Percentiles rank a stretch among this genome's conserved stretches.
These are phyloP conservation scores for Barbarea vulgaris DNA, from an alignment of 345 rosid species.

Conservation along the genomic window DNA sequence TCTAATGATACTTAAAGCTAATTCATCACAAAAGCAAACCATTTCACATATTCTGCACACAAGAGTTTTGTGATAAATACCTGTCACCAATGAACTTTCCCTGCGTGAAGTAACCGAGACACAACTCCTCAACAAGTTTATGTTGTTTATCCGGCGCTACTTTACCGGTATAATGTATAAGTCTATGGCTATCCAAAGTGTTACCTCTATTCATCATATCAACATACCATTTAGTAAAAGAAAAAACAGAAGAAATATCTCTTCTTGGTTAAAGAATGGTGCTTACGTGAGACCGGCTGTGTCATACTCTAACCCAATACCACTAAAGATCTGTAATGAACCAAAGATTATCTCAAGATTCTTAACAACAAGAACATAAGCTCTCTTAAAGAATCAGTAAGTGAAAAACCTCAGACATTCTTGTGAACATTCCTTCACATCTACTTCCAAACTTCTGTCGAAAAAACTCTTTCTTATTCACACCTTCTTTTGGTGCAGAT, in stretches of 20 bases:
- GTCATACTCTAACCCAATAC: slow-evolving; percentile 75
- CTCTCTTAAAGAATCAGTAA: slow-evolving; percentile 14
- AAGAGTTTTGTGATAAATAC: slow-evolving; percentile 34
- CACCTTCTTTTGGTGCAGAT: slow-evolving; percentile 90
- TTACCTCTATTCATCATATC: slow-evolving; percentile 57
- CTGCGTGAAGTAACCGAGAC: slow-evolving; percentile 85
- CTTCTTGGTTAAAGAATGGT: neutral
- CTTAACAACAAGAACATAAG: slow-evolving; percentile 11
- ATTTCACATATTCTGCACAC: neutral
- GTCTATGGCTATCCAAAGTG: slow-evolving; percentile 88
- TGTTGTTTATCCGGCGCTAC: slow-evolving; percentile 72
- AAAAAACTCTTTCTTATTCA: slow-evolving; percentile 65
- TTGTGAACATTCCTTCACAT: slow-evolving; percentile 50
- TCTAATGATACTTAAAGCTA: neutral
- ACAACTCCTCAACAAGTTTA: slow-evolving; percentile 75
- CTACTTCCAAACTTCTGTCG: slow-evolving; percentile 65
- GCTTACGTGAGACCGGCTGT: slow-evolving; percentile 86
- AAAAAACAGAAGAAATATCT: neutral
- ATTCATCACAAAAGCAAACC: neutral
- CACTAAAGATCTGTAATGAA: slow-evolving; percentile 63
- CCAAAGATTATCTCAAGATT: slow-evolving; percentile 5
- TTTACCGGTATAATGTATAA: slow-evolving; percentile 68
- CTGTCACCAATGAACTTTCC: slow-evolving; percentile 83
- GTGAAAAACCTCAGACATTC: slow-evolving; percentile 64
- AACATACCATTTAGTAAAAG: slow-evolving; percentile 11